Base-by-base conservation (phyloP, 140 eudicot species). In the Senecio squalidus region DNA sequence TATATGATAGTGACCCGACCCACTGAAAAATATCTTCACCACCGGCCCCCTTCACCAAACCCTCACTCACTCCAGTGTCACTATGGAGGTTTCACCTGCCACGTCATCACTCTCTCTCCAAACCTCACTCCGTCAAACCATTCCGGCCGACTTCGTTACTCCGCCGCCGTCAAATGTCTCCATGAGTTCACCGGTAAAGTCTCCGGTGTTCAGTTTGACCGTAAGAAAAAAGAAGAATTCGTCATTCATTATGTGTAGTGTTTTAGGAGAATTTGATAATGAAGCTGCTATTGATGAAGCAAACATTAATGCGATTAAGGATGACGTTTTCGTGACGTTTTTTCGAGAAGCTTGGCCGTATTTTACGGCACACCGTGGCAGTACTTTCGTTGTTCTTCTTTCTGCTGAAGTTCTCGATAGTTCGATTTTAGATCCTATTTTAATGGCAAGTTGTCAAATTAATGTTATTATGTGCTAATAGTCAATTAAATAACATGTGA, bases 291-390 rank as follows among this genome's bases (percentile, higher is more conserved):
- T n/a, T n/a, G 89, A 78, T n/a, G 93, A 80, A 29, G 70, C 73
- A 40, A 62, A 57, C 39, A 54, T 62, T 54, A 72, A 54, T 48
- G 68, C 60, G 14, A 56, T 65, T 1, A 80, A 79, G 38, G 96
- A 87, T 48, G 95, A 87, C 50, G 74, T 62, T 33, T 92, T 92
- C 55, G 96, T 92, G 33, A 52, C 73, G n/a, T 84, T 82, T 70
- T 83, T 87, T 18, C 73, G 98, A 3, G 96, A 87, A 73, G 80
- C 98, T 9, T 84, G 95, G 96, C 96, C 98, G 11, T 92, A 92
- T 66, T 79, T 87, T 69, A 75, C 69, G 26, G 98, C 96, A 18
- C 96, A 87, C 70, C 80, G 89, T 11, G 98, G 95, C 31, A 82
- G 96, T 41, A 87, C 89, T 10, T 92, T 92, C 58, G 95, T 92